Percentiles rank a stretch among this genome's conserved stretches.
Evolutionary conservation across 1,284 basidiomycete genomes (phyloP).

Genomic region (Rhodotorula mucilaginosa): DNA sequence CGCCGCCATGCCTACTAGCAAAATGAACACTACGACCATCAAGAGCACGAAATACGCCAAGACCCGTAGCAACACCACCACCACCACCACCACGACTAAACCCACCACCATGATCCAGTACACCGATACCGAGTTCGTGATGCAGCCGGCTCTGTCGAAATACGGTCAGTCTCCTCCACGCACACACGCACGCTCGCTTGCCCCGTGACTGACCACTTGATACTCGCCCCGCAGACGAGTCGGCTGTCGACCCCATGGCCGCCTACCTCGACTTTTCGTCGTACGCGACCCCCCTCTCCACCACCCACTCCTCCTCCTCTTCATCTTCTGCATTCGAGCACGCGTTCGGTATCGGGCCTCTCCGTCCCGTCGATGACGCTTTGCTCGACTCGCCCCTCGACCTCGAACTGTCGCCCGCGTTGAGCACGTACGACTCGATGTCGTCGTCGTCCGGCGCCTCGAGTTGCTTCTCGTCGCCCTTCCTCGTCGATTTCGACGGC

Average conservation of each 20-base stretch:
- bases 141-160: conserved; percentile 18
- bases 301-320: neutral
- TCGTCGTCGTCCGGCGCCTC: too few relatives aligned
- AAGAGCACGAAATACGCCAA: conserved; percentile 1
- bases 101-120: conserved; percentile 20
- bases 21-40: neutral
- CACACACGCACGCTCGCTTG: neutral
- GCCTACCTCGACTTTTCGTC: conserved; percentile 39
- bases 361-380: conserved; percentile 34
- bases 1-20: neutral
- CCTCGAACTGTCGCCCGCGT: conserved; percentile 33
- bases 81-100: neutral
- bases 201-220: neutral
- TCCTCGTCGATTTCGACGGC: conserved; percentile 19
- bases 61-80: neutral
- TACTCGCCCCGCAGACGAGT: conserved; percentile 10
- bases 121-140: conserved; percentile 4
- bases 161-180: neutral
- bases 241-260: conserved; percentile 26
- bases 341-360: conserved; percentile 19
- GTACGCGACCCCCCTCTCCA: conserved; percentile 7
- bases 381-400: conserved; percentile 41
- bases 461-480: conserved; percentile 20
- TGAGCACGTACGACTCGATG: conserved; percentile 18
- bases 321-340: conserved; percentile 8